Evolutionary conservation across 2,329 filamentous ascomycete species (phyloP).

Genomic region (Fusarium temperatum): DNA sequence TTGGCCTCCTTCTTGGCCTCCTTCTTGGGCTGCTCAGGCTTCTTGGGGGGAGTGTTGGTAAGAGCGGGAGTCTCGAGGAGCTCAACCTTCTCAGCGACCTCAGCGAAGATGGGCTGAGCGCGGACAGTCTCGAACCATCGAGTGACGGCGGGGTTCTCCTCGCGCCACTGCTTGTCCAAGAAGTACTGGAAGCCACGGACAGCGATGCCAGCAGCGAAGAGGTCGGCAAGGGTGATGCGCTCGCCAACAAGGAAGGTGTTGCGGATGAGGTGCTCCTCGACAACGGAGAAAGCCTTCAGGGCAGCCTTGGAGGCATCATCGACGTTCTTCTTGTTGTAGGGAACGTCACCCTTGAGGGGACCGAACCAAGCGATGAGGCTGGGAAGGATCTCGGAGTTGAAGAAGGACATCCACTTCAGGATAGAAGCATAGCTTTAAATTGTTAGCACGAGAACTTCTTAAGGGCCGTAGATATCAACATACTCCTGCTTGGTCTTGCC

Average conservation of each 20-base stretch:
- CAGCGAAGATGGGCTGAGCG: constrained; percentile 91
- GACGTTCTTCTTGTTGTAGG: constrained; percentile 98
- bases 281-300: constrained; percentile 72
- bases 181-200: constrained; percentile 92
- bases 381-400: constrained; percentile 86
- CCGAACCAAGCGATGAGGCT: constrained; percentile 82
- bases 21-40: constrained; percentile 76
- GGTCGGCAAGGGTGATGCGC: constrained; percentile 94
- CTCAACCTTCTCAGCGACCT: constrained; percentile 77
- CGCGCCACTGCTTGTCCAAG: constrained; percentile 90
- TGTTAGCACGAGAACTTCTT: constrained; percentile 23
- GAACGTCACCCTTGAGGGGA: constrained; percentile 80
- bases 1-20: constrained; percentile 71
- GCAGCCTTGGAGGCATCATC: constrained; percentile 80
- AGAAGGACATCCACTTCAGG: constrained; percentile 97
- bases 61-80: constrained; percentile 85
- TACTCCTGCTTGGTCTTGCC: constrained; percentile 99
- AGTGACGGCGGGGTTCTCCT: constrained; percentile 82
- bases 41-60: constrained; percentile 76
- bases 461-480: constrained; percentile 43
- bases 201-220: constrained; percentile 83
- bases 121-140: constrained; percentile 96
- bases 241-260: constrained; percentile 99
- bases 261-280: constrained; percentile 88
- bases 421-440: constrained; percentile 84